A percentile compares a stretch with the other conserved stretches of the same genome.
Evolutionary conservation across 495 filamentous ascomycete genomes (phyloP).

Genomic region (Patellaria atrata): DNA sequence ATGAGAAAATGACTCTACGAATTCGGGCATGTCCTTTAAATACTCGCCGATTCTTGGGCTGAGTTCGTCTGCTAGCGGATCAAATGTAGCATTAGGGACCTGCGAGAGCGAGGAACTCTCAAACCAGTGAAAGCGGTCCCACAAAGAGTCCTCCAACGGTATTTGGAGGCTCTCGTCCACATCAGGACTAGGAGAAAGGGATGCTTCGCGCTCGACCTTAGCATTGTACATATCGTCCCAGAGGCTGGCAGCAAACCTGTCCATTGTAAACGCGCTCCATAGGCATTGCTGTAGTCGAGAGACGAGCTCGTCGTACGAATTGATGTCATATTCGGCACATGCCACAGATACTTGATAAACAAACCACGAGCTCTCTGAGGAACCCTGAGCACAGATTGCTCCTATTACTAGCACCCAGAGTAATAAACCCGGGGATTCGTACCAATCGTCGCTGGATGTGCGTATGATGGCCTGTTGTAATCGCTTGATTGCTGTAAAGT

Average conservation of each 20-base stretch:
- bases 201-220: constrained; percentile 17
- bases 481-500: constrained; percentile 15
- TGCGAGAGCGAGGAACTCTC: too few species aligned
- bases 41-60: too few species aligned
- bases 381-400: constrained; percentile 16
- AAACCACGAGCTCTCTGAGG: constrained; percentile 13
- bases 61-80: too few species aligned
- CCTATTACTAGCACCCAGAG: constrained; percentile 21
- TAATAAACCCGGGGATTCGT: constrained; percentile 12
- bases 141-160: too few species aligned
- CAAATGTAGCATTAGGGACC: too few species aligned
- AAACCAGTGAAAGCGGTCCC: too few species aligned
- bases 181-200: constrained; percentile 14
- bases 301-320: constrained; percentile 4
- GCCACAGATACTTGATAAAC: constrained; percentile 12
- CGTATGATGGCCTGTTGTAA: constrained; percentile 14
- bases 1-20: too few species aligned
- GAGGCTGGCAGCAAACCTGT: constrained; percentile 10
- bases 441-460: constrained; percentile 14
- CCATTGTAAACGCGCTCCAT: constrained; percentile 19
- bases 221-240: constrained; percentile 15
- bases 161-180: too few species aligned
- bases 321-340: constrained; percentile 14
- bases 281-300: constrained; percentile 15
- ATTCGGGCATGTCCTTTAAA: too few species aligned